Percentiles rank a stretch among this genome's conserved stretches.
Evolutionary conservation across 2,329 filamentous ascomycete genomes (phyloP).

Genomic region (Phialophora tarda): DNA sequence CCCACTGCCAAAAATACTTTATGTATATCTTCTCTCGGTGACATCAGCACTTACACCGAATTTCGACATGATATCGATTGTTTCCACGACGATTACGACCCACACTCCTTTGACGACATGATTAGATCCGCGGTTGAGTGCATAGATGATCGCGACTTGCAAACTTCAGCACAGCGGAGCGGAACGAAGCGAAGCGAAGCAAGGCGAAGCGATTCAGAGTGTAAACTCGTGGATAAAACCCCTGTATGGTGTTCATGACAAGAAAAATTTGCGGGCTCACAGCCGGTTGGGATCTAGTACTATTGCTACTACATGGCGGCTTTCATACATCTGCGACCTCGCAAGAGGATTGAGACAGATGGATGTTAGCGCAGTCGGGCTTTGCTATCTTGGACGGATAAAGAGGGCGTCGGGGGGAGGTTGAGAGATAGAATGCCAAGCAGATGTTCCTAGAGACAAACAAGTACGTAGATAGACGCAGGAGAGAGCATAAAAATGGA

Average conservation of each 20-base stretch:
- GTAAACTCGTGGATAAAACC: not conserved
- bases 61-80: not conserved
- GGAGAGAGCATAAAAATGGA: not conserved
- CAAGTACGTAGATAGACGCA: not conserved
- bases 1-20: slow-evolving; percentile 9
- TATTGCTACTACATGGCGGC: slow-evolving; percentile 17
- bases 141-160: slow-evolving; percentile 20
- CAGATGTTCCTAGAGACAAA: not conserved
- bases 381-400: slow-evolving; percentile 5
- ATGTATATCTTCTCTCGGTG: slow-evolving; percentile 3
- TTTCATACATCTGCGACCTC: slow-evolving; percentile 17
- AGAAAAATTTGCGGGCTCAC: not conserved
- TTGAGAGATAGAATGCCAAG: slow-evolving; percentile 1
- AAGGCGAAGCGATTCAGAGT: not conserved
- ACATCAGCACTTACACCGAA: slow-evolving; percentile 2
- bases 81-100: slow-evolving; percentile 15
- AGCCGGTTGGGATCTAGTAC: not conserved
- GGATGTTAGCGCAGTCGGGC: slow-evolving; percentile 24
- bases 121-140: not conserved
- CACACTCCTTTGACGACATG: slow-evolving; percentile 7
- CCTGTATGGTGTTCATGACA: not conserved
- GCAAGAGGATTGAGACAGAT: slow-evolving; percentile 4
- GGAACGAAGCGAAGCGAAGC: not conserved
- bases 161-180: slow-evolving; percentile 22
- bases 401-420: not conserved